Percentiles rank a stretch among this genome's conserved stretches.
Conservation (phyloP, 148 eudicot species). For the Simmondsia chinensis region DNA sequence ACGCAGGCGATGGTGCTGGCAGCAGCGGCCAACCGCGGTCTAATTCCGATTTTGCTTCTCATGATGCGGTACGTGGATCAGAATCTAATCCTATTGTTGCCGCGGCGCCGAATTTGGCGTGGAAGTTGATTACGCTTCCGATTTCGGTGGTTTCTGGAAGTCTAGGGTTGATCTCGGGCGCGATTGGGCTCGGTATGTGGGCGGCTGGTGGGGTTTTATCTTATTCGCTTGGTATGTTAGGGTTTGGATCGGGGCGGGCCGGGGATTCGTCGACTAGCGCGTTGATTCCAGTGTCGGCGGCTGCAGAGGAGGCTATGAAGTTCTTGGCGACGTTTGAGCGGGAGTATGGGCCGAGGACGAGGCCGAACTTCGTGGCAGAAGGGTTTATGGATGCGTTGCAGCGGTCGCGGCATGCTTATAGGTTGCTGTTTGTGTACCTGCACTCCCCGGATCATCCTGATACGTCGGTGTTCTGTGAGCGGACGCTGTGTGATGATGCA, state of each 20-base stretch:
- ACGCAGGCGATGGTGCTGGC: slow-evolving; percentile 5
- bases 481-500: slow-evolving; percentile 45
- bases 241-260: slow-evolving; percentile 23
- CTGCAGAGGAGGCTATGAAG: slow-evolving; percentile 47
- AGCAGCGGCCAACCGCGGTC: slow-evolving; percentile 8
- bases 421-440: slow-evolving; percentile 71
- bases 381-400: slow-evolving; percentile 91
- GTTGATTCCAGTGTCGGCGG: slow-evolving; percentile 32
- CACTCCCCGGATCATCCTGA: slow-evolving; percentile 90
- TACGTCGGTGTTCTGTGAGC: slow-evolving; percentile 50
- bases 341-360: slow-evolving; percentile 26
- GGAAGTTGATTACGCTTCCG: slow-evolving; percentile 77
- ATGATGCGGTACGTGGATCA: slow-evolving; percentile 3
- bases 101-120: slow-evolving; percentile 43
- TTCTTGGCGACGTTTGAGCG: slow-evolving; percentile 58
- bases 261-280: slow-evolving; percentile 24
- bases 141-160: slow-evolving; percentile 61
- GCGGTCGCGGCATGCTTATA: slow-evolving; percentile 59
- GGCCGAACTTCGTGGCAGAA: slow-evolving; percentile 57
- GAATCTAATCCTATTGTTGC: slow-evolving; percentile 25
- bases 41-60: neutral
- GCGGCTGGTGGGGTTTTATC: slow-evolving; percentile 76
- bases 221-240: slow-evolving; percentile 49
- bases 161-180: slow-evolving; percentile 76
- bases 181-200: slow-evolving; percentile 76